Conservation (phyloP, 805 yeast species). For the Yarrowia keelungensis region DNA sequence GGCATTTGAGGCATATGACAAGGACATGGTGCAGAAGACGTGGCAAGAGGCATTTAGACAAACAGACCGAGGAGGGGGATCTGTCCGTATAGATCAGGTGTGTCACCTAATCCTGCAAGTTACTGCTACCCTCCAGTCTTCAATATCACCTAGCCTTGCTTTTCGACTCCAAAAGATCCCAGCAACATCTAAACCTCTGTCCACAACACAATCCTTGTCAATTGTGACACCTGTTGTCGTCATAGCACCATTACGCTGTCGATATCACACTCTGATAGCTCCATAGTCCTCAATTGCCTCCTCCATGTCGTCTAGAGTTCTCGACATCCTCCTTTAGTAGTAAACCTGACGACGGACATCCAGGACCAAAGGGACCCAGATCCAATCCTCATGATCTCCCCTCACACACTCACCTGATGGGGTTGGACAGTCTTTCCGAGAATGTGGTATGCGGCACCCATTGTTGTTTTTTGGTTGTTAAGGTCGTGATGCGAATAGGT, state of each 20-base stretch:
- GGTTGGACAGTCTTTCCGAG: constrained; percentile 86
- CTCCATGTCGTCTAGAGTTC: neutral
- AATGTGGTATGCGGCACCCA: constrained; percentile 87
- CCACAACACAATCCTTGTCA: constrained; percentile 1
- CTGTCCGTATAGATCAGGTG: neutral
- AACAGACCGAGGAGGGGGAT: neutral
- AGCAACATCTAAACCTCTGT: neutral
- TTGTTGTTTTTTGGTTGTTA: constrained; percentile 47
- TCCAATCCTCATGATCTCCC: neutral
- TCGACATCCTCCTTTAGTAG: neutral
- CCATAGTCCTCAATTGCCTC: constrained; percentile 1
- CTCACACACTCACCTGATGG: constrained; percentile 61
- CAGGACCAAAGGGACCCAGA: neutral
- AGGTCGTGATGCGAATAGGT: constrained; percentile 38
- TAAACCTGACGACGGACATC: neutral
- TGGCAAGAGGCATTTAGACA: neutral
- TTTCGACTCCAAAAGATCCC: neutral
- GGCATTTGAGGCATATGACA: neutral
- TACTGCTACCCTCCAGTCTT: too few relatives aligned
- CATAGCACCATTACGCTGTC: too few relatives aligned
- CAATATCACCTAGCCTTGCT: neutral
- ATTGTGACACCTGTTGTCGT: neutral
- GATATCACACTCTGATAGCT: too few relatives aligned
- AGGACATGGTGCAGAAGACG: too few relatives aligned
- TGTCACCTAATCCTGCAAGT: too few relatives aligned